Percentiles rank a stretch among this genome's conserved stretches.
Conservation (phyloP, 2,329 filamentous ascomycete genomes). For the Fusarium protoensiforme region DNA sequence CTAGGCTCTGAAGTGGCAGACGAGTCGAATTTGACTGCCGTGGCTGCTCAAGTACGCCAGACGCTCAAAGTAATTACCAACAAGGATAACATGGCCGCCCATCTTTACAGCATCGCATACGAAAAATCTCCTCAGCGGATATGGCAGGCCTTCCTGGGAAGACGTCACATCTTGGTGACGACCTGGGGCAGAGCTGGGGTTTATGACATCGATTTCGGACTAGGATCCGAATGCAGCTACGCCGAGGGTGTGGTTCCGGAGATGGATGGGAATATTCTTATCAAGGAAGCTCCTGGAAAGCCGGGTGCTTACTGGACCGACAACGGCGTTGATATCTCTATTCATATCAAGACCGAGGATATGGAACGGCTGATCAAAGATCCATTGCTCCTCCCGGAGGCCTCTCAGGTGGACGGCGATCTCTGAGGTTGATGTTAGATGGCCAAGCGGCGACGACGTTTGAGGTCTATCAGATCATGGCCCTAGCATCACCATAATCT, state of each 20-base stretch:
- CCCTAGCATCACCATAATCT: background rate
- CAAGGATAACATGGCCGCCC: constrained; percentile 9
- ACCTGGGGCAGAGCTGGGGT: constrained; percentile 41
- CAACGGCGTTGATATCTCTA: constrained; percentile 36
- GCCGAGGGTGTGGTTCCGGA: constrained; percentile 37
- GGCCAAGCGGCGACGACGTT: background rate
- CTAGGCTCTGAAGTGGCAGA: constrained; percentile 3
- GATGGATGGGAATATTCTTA: constrained; percentile 36
- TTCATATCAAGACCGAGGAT: constrained; percentile 24
- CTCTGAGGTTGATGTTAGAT: background rate
- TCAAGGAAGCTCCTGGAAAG: constrained; percentile 38
- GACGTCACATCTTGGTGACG: constrained; percentile 39
- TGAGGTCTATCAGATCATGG: background rate
- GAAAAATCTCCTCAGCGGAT: constrained; percentile 41
- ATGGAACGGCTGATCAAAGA: constrained; percentile 33
- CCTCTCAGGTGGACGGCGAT: background rate
- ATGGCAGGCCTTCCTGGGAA: constrained; percentile 43
- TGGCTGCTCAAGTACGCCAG: constrained; percentile 22
- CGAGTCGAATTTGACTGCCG: background rate
- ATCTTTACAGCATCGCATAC: constrained; percentile 34
- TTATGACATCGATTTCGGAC: constrained; percentile 42
- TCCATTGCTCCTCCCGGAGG: constrained; percentile 21
- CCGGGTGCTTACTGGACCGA: constrained; percentile 27
- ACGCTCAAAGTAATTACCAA: constrained; percentile 19
- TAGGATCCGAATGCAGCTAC: constrained; percentile 24